Evolutionary conservation across 441 rosid genomes (phyloP).

Genomic region (California macrophylla): DNA sequence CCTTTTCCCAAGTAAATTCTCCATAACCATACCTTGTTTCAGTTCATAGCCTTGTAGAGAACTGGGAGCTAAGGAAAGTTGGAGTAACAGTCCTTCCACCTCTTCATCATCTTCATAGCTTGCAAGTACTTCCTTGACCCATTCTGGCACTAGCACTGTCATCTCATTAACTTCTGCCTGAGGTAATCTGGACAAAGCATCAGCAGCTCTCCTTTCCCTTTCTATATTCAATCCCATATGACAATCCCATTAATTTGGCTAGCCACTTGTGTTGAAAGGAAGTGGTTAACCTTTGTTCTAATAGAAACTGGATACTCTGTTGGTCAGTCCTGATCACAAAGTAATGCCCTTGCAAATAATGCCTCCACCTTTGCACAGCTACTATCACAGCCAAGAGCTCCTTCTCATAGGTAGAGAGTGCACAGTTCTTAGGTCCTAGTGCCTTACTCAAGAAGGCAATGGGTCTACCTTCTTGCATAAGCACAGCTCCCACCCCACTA

Average conservation of each 20-base stretch:
- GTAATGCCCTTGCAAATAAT: background rate
- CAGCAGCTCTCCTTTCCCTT: background rate
- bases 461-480: background rate
- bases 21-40: no score
- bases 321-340: slow-evolving; percentile 3
- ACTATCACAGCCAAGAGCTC: background rate
- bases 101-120: no score
- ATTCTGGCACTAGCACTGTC: no score
- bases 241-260: background rate
- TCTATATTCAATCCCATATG: background rate
- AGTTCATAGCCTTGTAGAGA: no score
- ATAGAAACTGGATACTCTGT: background rate
- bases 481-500: background rate
- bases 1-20: no score
- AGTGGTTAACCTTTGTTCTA: background rate
- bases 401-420: background rate
- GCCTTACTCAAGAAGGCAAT: background rate
- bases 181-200: background rate
- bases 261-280: background rate
- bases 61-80: no score
- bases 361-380: background rate
- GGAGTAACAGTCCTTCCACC: no score
- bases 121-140: no score
- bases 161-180: no score
- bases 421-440: background rate